Conservation (phyloP, 2,329 filamentous ascomycete species). For the Coleophoma eucalyptorum region DNA sequence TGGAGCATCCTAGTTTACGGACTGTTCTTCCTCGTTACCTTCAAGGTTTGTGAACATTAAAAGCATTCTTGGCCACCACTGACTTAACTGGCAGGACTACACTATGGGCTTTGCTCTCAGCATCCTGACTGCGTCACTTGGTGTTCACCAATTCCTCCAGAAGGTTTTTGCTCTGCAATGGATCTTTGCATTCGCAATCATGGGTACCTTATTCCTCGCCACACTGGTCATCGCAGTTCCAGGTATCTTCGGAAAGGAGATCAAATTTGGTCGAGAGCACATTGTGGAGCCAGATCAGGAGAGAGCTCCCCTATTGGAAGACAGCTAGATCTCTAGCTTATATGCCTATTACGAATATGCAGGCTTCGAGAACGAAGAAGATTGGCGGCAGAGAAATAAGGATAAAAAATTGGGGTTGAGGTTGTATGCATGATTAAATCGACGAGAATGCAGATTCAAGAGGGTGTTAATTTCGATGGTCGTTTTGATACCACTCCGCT, state of each 20-base stretch:
- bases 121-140: slow-evolving; percentile 69
- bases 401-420: too few species aligned
- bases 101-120: slow-evolving; percentile 78
- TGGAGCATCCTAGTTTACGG: slow-evolving; percentile 80
- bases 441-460: too few species aligned
- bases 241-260: slow-evolving; percentile 55
- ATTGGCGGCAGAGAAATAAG: too few species aligned
- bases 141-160: slow-evolving; percentile 70
- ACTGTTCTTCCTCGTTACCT: slow-evolving; percentile 67
- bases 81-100: slow-evolving; percentile 46
- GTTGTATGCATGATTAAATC: too few species aligned
- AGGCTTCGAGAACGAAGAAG: too few species aligned
- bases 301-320: slow-evolving; percentile 57
- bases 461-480: background rate
- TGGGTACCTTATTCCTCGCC: slow-evolving; percentile 67
- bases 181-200: slow-evolving; percentile 88
- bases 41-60: slow-evolving; percentile 50
- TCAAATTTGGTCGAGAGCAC: slow-evolving; percentile 42
- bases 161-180: slow-evolving; percentile 79
- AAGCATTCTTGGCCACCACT: background rate
- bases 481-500: slow-evolving; percentile 8
- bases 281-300: slow-evolving; percentile 44
- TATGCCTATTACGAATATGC: too few species aligned
- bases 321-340: slow-evolving; percentile 23
- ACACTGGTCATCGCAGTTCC: slow-evolving; percentile 64